Percentiles rank a stretch among this genome's conserved stretches.
Evolutionary conservation across 148 eudicot species (phyloP).

Genomic region (Fagopyrum esculentum): DNA sequence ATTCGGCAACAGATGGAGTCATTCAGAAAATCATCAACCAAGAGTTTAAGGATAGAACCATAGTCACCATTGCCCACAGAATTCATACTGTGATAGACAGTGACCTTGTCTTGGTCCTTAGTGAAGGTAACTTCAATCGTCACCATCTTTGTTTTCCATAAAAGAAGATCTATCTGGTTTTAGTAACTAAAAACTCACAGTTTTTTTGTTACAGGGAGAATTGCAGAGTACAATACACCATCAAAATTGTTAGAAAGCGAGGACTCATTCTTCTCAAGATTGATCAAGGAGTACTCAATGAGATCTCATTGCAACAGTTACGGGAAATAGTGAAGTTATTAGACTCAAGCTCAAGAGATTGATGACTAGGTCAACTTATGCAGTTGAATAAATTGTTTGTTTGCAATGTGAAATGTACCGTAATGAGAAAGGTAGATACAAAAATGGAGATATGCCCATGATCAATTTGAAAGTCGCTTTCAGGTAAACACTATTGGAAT

Average conservation of each 20-base stretch:
- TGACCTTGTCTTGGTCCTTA: slow-evolving; percentile 86
- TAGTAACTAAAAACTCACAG: background rate
- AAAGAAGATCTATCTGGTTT: background rate
- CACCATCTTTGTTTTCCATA: background rate
- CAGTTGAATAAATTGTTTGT: background rate
- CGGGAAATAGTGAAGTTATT: slow-evolving; percentile 22
- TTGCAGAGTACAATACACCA: slow-evolving; percentile 87
- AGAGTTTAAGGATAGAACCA: slow-evolving; percentile 74
- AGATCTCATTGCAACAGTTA: slow-evolving; percentile 58
- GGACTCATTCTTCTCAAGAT: slow-evolving; percentile 81
- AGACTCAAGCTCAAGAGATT: background rate
- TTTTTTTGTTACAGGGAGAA: slow-evolving; percentile 48
- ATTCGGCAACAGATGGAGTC: slow-evolving; percentile 87
- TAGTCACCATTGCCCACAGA: slow-evolving; percentile 95
- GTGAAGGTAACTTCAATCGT: slow-evolving; percentile 55
- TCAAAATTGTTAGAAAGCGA: slow-evolving; percentile 76
- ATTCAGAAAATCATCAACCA: slow-evolving; percentile 72
- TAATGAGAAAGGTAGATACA: background rate
- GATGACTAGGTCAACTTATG: background rate
- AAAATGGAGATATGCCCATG: background rate
- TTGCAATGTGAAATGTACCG: background rate
- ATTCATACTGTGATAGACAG: slow-evolving; percentile 94
- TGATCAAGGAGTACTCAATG: slow-evolving; percentile 80
- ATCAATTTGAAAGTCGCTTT: background rate
- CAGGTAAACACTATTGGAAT: background rate